Conservation (phyloP, 352 stramenopile species). For the Globisporangium middletonii region DNA sequence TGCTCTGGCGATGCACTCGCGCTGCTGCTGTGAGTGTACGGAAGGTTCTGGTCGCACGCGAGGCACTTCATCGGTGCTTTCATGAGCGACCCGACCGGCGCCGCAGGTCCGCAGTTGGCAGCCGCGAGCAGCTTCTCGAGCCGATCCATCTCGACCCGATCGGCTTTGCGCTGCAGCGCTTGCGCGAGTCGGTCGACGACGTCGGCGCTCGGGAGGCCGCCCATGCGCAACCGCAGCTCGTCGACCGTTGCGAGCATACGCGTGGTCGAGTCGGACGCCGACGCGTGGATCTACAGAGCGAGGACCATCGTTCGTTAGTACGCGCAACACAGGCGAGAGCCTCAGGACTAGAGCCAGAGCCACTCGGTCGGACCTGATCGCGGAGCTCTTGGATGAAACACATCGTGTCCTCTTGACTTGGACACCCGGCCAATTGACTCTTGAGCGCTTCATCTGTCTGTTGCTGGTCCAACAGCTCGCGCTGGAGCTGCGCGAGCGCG, state of each 20-base stretch:
- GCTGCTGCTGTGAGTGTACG: conserved; percentile 12
- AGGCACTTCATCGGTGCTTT: conserved; percentile 56
- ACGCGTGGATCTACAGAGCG: conserved; percentile 26
- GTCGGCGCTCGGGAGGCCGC: conserved; percentile 36
- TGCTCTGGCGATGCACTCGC: conserved; percentile 5
- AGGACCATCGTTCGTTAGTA: background rate
- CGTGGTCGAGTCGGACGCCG: conserved; percentile 29
- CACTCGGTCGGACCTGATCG: conserved; percentile 32
- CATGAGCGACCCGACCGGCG: conserved; percentile 26
- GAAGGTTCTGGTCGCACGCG: conserved; percentile 53
- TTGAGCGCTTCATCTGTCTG: conserved; percentile 36
- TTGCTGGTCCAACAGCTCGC: conserved; percentile 36
- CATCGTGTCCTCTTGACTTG: conserved; percentile 62
- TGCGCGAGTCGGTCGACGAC: conserved; percentile 36
- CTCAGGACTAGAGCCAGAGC: background rate
- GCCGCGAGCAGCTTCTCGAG: conserved; percentile 29
- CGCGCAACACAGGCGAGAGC: background rate
- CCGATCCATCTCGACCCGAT: conserved; percentile 48
- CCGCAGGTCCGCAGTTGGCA: conserved; percentile 10
- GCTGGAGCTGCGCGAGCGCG: conserved; percentile 34
- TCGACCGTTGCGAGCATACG: conserved; percentile 45
- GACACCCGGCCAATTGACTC: conserved; percentile 36
- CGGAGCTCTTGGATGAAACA: conserved; percentile 41
- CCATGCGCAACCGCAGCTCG: conserved; percentile 40
- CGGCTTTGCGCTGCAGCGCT: conserved; percentile 44